Evolutionary conservation across 2,329 filamentous ascomycete species (phyloP).

Genomic region (Paraphoma sp.): DNA sequence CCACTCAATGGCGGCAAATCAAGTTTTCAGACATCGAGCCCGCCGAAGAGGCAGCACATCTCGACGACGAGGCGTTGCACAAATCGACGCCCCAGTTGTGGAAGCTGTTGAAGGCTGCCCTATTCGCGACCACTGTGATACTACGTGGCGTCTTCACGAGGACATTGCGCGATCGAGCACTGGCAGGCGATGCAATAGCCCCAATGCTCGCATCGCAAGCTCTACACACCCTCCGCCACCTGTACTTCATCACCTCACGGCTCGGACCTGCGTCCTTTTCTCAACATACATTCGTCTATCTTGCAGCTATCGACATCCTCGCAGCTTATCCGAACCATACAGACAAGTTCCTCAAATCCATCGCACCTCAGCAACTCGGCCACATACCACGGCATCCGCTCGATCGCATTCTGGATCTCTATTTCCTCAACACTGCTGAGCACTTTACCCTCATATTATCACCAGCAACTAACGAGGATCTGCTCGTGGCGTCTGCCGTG

Average conservation of each 20-base stretch:
- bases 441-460: conserved; percentile 77
- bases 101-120: conserved; percentile 74
- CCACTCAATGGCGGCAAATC: conserved; percentile 76
- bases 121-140: conserved; percentile 78
- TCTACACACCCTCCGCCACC: conserved; percentile 74
- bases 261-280: conserved; percentile 78
- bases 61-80: conserved; percentile 70
- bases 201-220: conserved; percentile 73
- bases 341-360: conserved; percentile 70
- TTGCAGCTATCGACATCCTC: conserved; percentile 82
- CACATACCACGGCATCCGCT: conserved; percentile 69
- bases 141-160: conserved; percentile 77
- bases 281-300: conserved; percentile 82
- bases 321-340: conserved; percentile 71
- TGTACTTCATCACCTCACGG: conserved; percentile 82
- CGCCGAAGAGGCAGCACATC: conserved; percentile 66
- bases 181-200: conserved; percentile 65
- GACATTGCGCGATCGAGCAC: conserved; percentile 61
- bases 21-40: conserved; percentile 76
- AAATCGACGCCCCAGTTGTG: conserved; percentile 75
- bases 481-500: conserved; percentile 76
- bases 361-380: conserved; percentile 62
- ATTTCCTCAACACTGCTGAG: conserved; percentile 86
- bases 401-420: conserved; percentile 79
- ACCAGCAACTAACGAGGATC: conserved; percentile 70